Conservation (phyloP, 768 basidiomycete species). For the Clitopilus passeckerianus region DNA sequence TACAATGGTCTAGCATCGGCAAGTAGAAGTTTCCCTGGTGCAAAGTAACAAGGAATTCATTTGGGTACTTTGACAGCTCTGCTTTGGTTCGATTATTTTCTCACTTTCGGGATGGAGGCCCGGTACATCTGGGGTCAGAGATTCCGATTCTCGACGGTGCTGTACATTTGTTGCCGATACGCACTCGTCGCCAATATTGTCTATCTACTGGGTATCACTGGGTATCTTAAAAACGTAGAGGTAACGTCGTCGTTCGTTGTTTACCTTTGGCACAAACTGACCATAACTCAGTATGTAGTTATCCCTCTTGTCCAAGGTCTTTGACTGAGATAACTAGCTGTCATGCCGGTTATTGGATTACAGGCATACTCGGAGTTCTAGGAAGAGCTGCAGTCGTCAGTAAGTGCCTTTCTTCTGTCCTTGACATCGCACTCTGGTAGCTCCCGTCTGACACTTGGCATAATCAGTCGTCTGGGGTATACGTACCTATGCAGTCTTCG, state of each 20-base stretch:
- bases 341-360: constrained; percentile 19
- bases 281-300: background rate
- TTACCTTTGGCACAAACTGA: background rate
- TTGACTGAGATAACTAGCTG: constrained; percentile 14
- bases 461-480: constrained; percentile 10
- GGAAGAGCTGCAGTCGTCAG: constrained; percentile 22
- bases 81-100: constrained; percentile 20
- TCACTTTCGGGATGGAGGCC: constrained; percentile 20
- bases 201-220: constrained; percentile 18
- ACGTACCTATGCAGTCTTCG: constrained; percentile 21
- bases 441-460: background rate
- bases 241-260: background rate
- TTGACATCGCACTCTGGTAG: background rate
- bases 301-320: constrained; percentile 1
- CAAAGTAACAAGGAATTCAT: background rate
- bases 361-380: constrained; percentile 21
- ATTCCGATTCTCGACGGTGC: constrained; percentile 19
- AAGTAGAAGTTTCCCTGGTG: background rate
- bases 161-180: constrained; percentile 23
- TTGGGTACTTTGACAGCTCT: constrained; percentile 8
- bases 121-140: constrained; percentile 20
- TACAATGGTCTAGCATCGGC: constrained; percentile 14
- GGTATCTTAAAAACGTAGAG: constrained; percentile 11
- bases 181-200: constrained; percentile 19
- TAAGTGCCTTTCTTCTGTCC: constrained; percentile 7